phyloP scores from a whole-genome alignment of 768 basidiomycete species.

The Podaxis sp. region DNA sequence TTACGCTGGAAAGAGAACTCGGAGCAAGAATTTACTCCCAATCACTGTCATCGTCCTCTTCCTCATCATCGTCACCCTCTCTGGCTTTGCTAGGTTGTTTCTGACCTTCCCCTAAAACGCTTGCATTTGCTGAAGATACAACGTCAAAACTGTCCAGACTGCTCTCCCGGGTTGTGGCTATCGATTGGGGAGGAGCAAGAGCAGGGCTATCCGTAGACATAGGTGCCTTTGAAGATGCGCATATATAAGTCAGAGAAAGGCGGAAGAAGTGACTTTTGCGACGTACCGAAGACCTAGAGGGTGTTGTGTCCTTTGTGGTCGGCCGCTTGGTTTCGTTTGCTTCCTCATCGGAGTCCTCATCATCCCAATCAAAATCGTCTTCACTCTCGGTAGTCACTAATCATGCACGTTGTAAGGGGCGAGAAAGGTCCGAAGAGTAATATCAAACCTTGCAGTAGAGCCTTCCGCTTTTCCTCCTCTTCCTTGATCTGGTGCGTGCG shows the following conservation, averaged over 20 bases:
- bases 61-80: constrained; percentile 28
- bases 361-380: constrained; percentile 93
- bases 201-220: constrained; percentile 19
- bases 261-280: not conserved
- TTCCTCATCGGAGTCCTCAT: constrained; percentile 92
- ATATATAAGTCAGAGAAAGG: not conserved
- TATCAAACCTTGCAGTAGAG: constrained; percentile 64
- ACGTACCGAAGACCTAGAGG: constrained; percentile 12
- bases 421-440: not conserved
- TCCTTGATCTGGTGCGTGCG: constrained; percentile 74
- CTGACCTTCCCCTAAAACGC: constrained; percentile 39
- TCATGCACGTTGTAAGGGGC: not conserved
- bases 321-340: constrained; percentile 19
- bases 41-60: constrained; percentile 44
- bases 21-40: constrained; percentile 52
- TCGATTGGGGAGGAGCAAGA: constrained; percentile 30
- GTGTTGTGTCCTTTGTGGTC: constrained; percentile 13
- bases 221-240: not conserved
- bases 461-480: constrained; percentile 80
- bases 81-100: constrained; percentile 22
- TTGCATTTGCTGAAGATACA: constrained; percentile 55
- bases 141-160: constrained; percentile 72
- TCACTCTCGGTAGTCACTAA: constrained; percentile 67
- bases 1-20: not conserved
- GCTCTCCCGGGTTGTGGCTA: constrained; percentile 50